Evolutionary conservation across 108 stramenopile genomes (phyloP), one percentile per base, ranked within the genome.

Genomic region (Pseudonitzschia multistriata): DNA sequence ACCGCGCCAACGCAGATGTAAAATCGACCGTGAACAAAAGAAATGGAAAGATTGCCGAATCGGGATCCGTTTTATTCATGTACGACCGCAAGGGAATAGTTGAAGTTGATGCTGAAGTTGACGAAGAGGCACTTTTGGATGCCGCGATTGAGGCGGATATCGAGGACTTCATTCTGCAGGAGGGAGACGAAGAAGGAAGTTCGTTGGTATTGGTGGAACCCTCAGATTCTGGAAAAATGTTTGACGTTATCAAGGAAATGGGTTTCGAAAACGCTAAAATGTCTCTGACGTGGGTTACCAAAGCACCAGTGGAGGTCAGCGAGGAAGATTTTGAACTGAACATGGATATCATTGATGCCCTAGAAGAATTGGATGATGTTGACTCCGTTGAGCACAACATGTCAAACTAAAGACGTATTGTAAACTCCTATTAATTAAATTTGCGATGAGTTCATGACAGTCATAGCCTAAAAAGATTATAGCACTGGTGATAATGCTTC

Each of bases 371-470:
- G 39, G 98, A 97, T 57, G 98, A 98, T 79, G 98, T 98, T 3
- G 96, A 96, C 64, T 76, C 75, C 55, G 98, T 97, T 3, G 97
- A 97, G 71, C 97, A 98, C 91, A 98, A 98, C 86, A 97, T 97
- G 91, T 79, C 80, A 27, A 94, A 95, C 66, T 91, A 79, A 83
- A 73, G 39, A 45, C 13, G 13, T 45, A 13, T 17, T 45, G 15
- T 8, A 17, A 45, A 45, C 13, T 10, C 10, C 37, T 7, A 10
- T 7, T 39, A 7, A 39, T 5, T 39, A 39, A 5, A 39, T 2
- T 45, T 4, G 5, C 17, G 42, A 17, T 45, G 42, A 2, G 5
- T 17, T 45, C 13, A 17, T 45, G 42, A 45, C 13, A 17, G 17
- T 1, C 11, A 45, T 13, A 45, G 42, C 8, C 6, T 8, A 37